A percentile compares a stretch with the other conserved stretches of the same genome.
Conservation (phyloP, 345 rosid species). For the Gossypium rotundifolium region DNA sequence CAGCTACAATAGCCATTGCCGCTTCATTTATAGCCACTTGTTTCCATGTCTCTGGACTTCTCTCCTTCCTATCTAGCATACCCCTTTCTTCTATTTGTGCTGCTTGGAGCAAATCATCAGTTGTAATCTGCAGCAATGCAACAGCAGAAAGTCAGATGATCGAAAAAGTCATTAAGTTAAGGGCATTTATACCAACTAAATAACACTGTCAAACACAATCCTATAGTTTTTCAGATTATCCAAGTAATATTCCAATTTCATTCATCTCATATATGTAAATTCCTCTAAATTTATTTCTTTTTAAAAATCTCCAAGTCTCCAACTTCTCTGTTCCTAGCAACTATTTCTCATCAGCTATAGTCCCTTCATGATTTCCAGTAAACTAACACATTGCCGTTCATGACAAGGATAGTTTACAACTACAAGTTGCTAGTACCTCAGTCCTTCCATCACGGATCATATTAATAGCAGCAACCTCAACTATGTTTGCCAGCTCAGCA, state of each 20-base stretch:
- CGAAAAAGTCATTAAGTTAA: slow-evolving; percentile 1
- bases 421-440: slow-evolving; percentile 43
- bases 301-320: slow-evolving; percentile 3
- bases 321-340: background rate
- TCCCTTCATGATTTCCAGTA: background rate
- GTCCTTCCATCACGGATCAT: slow-evolving; percentile 95
- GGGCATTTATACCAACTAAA: background rate
- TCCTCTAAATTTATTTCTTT: background rate
- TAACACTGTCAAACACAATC: background rate
- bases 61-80: slow-evolving; percentile 75
- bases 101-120: slow-evolving; percentile 91
- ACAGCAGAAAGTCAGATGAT: background rate
- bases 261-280: background rate
- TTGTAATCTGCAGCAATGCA: slow-evolving; percentile 65
- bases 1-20: slow-evolving; percentile 90
- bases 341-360: background rate
- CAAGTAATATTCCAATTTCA: slow-evolving; percentile 5
- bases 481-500: slow-evolving; percentile 91
- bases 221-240: background rate
- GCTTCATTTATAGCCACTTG: slow-evolving; percentile 92
- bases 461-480: slow-evolving; percentile 85
- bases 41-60: slow-evolving; percentile 75
- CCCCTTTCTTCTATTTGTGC: slow-evolving; percentile 98
- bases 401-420: background rate
- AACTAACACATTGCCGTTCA: background rate